Base-by-base conservation (phyloP, 2,329 filamentous ascomycete species). In the Penicillium aurantiogriseum region DNA sequence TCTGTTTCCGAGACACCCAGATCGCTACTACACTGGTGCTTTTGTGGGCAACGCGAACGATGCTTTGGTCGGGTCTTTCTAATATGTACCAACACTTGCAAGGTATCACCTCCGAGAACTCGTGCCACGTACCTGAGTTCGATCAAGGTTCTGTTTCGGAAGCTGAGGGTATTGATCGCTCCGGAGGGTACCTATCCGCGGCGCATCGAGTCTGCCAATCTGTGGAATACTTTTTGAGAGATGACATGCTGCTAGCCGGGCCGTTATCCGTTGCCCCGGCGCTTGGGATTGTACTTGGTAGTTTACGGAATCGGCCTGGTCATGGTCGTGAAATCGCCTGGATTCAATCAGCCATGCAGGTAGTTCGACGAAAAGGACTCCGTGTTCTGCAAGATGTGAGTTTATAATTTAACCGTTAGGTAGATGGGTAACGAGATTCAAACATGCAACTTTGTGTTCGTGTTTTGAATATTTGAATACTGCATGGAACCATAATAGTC, bases 131-230 rank as follows among this genome's bases (percentile, higher is more conserved):
- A 29, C 8, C 9, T 29, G 27, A 29, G 27, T 29, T 9, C 27
- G 27, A 10, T 29, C 27, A 29, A 29, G 21, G 27, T 40, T 17
- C 19, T 9, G n/a, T 29, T 17, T 23, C 5, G 38, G 25, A 29
- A 29, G 9, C 10, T 33, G 31, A 33, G 27, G 27, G 27, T 29
- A 3, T 10, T 36, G 17, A 9, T n/a, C 35, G 35, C 17, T 66
- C 69, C 4, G 35, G 21, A 23, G 65, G 72, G 42, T 64, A 70
- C 36, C 47, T 65, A 7, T 39, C 51, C 7, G 57, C 70, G 47
- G 70, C 67, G 7, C 67, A 66, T 19, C 69, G 71, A 46, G 71
- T 77, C 38, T 73, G 74, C 27, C 47, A 74, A 51, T 71, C 72
- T 0, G 52, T 76, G 10, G 68, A 75, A 53, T 76, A 70, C 47